Conservation (phyloP, 225 moss, liverwort and hornwort species). For the Polytrichum formosum region DNA sequence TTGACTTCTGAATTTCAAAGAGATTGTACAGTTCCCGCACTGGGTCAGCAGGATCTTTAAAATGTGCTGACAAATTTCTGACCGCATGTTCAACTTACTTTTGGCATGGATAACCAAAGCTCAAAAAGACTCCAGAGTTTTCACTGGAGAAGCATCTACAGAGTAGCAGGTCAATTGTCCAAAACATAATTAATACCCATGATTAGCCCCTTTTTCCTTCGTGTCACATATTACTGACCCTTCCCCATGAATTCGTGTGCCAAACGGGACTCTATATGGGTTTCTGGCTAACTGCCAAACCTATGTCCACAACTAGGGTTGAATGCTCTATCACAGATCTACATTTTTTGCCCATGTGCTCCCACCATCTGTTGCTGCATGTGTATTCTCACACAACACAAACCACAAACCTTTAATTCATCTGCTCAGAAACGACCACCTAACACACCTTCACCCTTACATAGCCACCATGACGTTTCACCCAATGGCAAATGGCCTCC, state of each 20-base stretch:
- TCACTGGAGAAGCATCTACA: not conserved
- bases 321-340: constrained; percentile 56
- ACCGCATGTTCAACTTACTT: constrained; percentile 10
- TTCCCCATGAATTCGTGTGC: constrained; percentile 7
- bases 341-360: constrained; percentile 64
- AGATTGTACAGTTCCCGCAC: constrained; percentile 49
- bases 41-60: constrained; percentile 15
- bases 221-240: constrained; percentile 11
- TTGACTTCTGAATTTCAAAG: constrained; percentile 28
- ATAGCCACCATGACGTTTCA: too few species aligned
- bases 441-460: too few species aligned
- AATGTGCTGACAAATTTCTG: constrained; percentile 21
- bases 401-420: too few species aligned
- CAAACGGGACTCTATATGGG: constrained; percentile 17
- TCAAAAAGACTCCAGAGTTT: constrained; percentile 22
- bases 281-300: constrained; percentile 14
- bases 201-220: constrained; percentile 3
- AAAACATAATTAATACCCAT: constrained; percentile 1
- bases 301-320: constrained; percentile 31
- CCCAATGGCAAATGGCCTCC: too few species aligned
- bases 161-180: not conserved
- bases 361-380: constrained; percentile 61
- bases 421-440: too few species aligned
- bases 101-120: constrained; percentile 14
- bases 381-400: constrained; percentile 15